A percentile compares a stretch with the other conserved stretches of the same genome.
Conservation (phyloP, 176 grass and related monocot species). For the Phyllostachys edulis region DNA sequence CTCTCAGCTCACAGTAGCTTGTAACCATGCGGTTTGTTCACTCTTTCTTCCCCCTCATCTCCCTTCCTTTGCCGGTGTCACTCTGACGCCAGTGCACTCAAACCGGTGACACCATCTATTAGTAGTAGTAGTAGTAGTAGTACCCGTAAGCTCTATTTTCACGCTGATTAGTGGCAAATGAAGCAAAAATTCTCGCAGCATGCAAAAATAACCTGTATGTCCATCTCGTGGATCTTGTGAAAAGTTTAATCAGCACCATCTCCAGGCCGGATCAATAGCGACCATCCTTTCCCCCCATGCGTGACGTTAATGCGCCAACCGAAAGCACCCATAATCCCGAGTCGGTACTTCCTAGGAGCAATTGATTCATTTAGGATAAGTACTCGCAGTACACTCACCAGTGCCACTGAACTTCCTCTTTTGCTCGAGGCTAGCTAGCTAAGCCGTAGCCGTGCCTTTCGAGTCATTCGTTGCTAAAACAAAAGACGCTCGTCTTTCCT, state of each 20-base stretch:
- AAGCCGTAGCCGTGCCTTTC: not conserved
- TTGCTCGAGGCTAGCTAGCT: not conserved
- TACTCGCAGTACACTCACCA: not conserved
- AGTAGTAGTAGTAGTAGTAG: no score
- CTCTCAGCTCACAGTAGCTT: not conserved
- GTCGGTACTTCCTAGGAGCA: not conserved
- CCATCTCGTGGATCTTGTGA: not conserved
- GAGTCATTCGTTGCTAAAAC: not conserved
- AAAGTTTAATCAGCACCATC: not conserved
- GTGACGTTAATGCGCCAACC: conserved; percentile 19
- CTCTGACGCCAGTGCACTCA: not conserved
- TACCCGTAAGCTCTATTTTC: not conserved
- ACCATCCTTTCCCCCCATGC: not conserved
- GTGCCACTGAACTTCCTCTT: not conserved
- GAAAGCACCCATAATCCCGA: not conserved
- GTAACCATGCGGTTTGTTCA: not conserved
- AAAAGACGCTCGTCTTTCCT: not conserved
- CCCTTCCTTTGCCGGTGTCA: not conserved
- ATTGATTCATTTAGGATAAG: not conserved
- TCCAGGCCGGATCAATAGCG: not conserved
- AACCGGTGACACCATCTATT: not conserved
- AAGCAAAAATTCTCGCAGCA: not conserved
- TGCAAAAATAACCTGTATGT: not conserved
- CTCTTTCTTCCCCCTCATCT: not conserved
- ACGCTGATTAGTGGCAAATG: not conserved